Conservation (phyloP, 805 yeast genomes). For the Candida ortonii region DNA sequence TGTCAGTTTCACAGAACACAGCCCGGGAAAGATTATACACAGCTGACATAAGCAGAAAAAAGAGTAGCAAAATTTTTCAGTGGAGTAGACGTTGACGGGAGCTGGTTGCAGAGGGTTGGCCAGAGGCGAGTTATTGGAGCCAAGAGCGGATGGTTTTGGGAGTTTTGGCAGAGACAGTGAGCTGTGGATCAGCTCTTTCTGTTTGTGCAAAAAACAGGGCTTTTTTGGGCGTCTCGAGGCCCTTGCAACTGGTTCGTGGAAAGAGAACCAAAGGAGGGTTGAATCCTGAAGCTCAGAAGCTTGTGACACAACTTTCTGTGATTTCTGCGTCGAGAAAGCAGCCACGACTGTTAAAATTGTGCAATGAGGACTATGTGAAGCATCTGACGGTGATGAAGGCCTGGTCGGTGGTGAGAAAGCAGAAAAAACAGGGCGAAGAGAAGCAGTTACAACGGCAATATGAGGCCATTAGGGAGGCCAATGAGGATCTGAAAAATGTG, state of each 20-base stretch:
- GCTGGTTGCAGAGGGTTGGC: no score
- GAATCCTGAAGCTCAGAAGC: constrained; percentile 30
- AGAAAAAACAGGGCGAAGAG: constrained; percentile 43
- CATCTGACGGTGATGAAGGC: constrained; percentile 81
- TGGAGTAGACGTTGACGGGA: neutral
- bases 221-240: neutral
- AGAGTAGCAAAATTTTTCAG: constrained; percentile 10
- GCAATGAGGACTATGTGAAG: constrained; percentile 78
- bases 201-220: constrained; percentile 1
- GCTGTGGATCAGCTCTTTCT: no score
- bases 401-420: constrained; percentile 65
- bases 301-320: constrained; percentile 64
- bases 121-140: no score
- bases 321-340: constrained; percentile 83
- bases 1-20: neutral
- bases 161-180: no score
- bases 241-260: constrained; percentile 44
- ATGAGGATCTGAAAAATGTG: constrained; percentile 58
- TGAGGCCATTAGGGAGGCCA: constrained; percentile 62
- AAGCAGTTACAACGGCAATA: constrained; percentile 57
- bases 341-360: constrained; percentile 74
- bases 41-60: constrained; percentile 2
- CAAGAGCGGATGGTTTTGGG: no score
- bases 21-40: neutral
- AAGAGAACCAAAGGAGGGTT: constrained; percentile 31